phyloP scores from a whole-genome alignment of 2,329 filamentous ascomycete genomes.

The Xenoacremonium recifei region DNA sequence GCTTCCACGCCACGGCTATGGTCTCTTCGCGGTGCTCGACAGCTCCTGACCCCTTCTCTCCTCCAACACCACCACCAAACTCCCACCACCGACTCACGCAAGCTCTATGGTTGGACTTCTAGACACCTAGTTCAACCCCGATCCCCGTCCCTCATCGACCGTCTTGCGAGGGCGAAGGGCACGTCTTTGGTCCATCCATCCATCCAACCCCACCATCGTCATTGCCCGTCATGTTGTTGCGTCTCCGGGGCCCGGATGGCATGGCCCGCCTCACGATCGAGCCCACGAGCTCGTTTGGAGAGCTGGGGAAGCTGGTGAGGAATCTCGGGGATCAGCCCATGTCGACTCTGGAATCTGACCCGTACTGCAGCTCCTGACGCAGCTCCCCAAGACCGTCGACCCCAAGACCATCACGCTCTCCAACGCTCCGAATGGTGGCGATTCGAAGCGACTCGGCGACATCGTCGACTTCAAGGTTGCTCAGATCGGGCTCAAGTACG shows the following conservation, averaged over 20 bases:
- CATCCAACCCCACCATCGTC: constrained; percentile 1
- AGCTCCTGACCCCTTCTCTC: background rate
- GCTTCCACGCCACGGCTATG: constrained; percentile 14
- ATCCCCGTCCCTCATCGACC: too few species aligned
- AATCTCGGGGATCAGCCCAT: background rate
- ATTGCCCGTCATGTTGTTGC: constrained; percentile 66
- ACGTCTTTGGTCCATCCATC: too few species aligned
- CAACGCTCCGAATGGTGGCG: constrained; percentile 57
- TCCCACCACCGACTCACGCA: too few species aligned
- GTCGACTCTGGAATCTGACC: constrained; percentile 14
- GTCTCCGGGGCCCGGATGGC: constrained; percentile 88
- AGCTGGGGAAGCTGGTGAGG: constrained; percentile 53
- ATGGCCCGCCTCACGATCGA: constrained; percentile 84
- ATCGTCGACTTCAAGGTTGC: constrained; percentile 55
- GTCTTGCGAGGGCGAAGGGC: too few species aligned
- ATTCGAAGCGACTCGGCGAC: constrained; percentile 58
- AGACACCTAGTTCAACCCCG: too few species aligned
- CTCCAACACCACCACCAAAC: background rate
- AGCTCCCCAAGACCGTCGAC: constrained; percentile 62
- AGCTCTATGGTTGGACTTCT: too few species aligned
- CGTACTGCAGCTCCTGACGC: constrained; percentile 48
- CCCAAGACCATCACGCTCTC: constrained; percentile 59
- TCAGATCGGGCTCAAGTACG: constrained; percentile 60
- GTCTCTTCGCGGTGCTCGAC: constrained; percentile 5
- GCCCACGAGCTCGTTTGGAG: constrained; percentile 67